Conservation (phyloP, 73 alveolate species). For the Paraurostyla sp. region DNA sequence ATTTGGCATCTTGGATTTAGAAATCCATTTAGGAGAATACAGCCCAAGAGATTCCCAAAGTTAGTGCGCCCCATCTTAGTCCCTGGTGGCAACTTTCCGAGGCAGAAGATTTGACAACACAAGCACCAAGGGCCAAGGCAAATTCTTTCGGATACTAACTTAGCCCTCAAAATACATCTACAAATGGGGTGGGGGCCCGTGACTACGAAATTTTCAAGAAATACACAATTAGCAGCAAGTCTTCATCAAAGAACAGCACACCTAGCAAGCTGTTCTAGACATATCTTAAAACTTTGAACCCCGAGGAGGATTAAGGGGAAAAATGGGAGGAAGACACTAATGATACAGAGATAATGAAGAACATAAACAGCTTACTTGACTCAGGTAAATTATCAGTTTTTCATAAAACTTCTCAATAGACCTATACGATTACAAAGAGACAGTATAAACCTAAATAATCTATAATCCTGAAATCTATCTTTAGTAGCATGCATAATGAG, state of each 20-base stretch:
- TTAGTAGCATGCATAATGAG: too few species aligned
- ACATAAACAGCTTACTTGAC: constrained; percentile 49
- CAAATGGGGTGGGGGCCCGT: constrained; percentile 60
- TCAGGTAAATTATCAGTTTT: constrained; percentile 11
- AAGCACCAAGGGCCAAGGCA: constrained; percentile 45
- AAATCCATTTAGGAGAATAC: constrained; percentile 1
- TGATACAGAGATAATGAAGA: constrained; percentile 44
- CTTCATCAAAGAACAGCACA: not conserved
- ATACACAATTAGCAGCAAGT: too few species aligned
- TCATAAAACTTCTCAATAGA: constrained; percentile 21
- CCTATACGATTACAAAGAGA: constrained; percentile 9
- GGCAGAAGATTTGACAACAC: not conserved
- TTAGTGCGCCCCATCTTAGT: too few species aligned
- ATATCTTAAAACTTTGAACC: not conserved
- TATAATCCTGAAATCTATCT: too few species aligned
- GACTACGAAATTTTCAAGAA: not conserved
- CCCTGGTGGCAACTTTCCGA: constrained; percentile 17
- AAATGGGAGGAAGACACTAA: constrained; percentile 43
- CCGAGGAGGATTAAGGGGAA: not conserved
- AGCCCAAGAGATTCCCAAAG: not conserved
- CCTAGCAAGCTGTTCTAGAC: not conserved
- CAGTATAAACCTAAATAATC: too few species aligned
- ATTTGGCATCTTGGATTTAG: constrained; percentile 36
- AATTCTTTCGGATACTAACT: constrained; percentile 26
- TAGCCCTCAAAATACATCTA: not conserved